Base-by-base conservation (phyloP, 257 asterid genomes). In the Nicotiana knightiana region DNA sequence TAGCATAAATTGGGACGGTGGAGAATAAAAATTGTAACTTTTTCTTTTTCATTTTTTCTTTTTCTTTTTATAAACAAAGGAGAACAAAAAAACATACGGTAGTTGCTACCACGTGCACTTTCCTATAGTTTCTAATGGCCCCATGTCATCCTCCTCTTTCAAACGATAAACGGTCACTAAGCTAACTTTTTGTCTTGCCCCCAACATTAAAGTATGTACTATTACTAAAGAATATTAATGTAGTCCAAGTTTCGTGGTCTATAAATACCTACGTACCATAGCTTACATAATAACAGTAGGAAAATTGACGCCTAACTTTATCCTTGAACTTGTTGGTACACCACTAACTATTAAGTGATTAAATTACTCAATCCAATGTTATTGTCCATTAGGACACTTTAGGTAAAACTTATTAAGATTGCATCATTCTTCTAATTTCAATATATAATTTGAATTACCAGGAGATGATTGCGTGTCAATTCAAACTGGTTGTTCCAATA, bases 381-480 rank as follows among this genome's bases (percentile, higher is more conserved):
- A 8, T 75, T 51, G 79, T 75, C 79, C 79, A 75, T 28, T 51
- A 26, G 79, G 79, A 46, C 26, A 73, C 39, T 73, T 65, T 57
- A 17, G 11, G 24, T 4, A 17, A 32, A 58, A 58, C 10, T 17
- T 61, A 15, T 3, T 33, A 66, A 15, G 75, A 16, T 71, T 51
- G n/a, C 26, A 75, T 80, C 39, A 53, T 76, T 24, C 18, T 66
- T 43, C 79, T 81, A 57, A 82, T 77, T 67, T 67, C 80, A 33
- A 53, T 53, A 3, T 32, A 43, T 18, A 12, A 75, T 61, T 33
- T 67, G 63, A 18, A 68, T 65, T 57, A 17, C 32, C 89, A 94
- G 98, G 98, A 46, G 98, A 94, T 79, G 98, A 94, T 70, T 94
- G 98, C 82, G 91, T 94, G 39, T 94, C 98, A 4, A 91, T 94